Evolutionary conservation across 2,329 filamentous ascomycete species (phyloP).

Genomic region (Furcasterigmium furcatum): DNA sequence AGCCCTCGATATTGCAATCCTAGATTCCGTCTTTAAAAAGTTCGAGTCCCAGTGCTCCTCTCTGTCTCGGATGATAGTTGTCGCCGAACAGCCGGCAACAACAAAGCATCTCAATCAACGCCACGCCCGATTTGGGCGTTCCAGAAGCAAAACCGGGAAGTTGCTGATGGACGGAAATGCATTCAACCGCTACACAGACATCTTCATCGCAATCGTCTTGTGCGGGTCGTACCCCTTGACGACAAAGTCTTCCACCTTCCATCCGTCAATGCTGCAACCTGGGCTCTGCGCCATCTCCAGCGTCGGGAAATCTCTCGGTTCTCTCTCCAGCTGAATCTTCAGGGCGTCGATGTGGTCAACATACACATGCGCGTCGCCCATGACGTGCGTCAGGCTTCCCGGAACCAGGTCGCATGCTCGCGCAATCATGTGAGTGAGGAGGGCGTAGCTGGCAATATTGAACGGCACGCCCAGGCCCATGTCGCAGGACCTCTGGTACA

Average conservation of each 20-base stretch:
- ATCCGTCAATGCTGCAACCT: slow-evolving; percentile 80
- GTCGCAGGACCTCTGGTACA: slow-evolving; percentile 94
- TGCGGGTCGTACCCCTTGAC: slow-evolving; percentile 88
- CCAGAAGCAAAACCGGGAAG: no score
- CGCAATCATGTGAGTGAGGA: slow-evolving; percentile 93
- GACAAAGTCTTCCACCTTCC: slow-evolving; percentile 84
- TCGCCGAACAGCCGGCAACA: no score
- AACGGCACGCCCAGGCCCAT: slow-evolving; percentile 98
- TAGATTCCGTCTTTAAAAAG: neutral
- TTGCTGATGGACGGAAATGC: no score
- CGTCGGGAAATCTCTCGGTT: slow-evolving; percentile 77
- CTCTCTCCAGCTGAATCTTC: slow-evolving; percentile 72
- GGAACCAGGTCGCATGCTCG: slow-evolving; percentile 81
- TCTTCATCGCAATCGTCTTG: slow-evolving; percentile 95
- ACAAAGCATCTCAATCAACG: no score
- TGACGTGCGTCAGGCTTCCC: slow-evolving; percentile 86
- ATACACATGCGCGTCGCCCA: slow-evolving; percentile 99
- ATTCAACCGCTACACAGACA: slow-evolving; percentile 96
- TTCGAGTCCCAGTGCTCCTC: neutral
- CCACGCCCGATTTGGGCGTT: no score
- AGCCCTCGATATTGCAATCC: no score
- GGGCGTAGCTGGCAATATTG: slow-evolving; percentile 93
- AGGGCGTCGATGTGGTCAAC: slow-evolving; percentile 88
- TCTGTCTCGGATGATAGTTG: no score
- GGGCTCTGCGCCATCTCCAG: slow-evolving; percentile 68